A percentile compares a stretch with the other conserved stretches of the same genome.
Conservation (phyloP, 2,329 filamentous ascomycete genomes). For the Neofusicoccum kwambonambiense region DNA sequence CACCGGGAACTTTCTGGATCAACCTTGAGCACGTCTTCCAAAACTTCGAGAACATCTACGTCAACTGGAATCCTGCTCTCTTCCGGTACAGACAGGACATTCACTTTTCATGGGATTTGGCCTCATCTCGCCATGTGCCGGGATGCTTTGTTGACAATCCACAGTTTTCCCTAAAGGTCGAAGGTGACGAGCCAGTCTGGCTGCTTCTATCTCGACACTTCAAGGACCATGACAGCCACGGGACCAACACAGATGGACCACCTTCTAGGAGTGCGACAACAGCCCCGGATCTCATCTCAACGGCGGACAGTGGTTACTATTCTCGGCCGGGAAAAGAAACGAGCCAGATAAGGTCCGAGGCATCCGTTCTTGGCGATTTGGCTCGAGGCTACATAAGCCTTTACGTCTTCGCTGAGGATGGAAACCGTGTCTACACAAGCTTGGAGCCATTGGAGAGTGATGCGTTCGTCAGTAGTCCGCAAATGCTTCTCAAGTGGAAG, state of each 20-base stretch:
- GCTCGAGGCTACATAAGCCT: conserved; percentile 79
- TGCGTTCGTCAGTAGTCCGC: conserved; percentile 91
- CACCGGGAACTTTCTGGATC: conserved; percentile 90
- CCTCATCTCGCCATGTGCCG: conserved; percentile 56
- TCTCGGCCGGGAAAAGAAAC: background rate
- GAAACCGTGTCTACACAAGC: conserved; percentile 70
- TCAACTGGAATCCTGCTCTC: conserved; percentile 92
- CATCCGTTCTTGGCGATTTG: conserved; percentile 29
- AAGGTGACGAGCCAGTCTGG: conserved; percentile 68
- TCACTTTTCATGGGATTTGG: conserved; percentile 82
- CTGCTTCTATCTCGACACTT: conserved; percentile 85
- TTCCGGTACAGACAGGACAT: conserved; percentile 82
- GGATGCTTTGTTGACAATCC: conserved; percentile 71
- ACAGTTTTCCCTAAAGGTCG: conserved; percentile 57
- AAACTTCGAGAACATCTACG: conserved; percentile 91
- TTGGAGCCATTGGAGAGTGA: conserved; percentile 65
- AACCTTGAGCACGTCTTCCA: conserved; percentile 82
- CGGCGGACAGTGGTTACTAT: conserved; percentile 25
- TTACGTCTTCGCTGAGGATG: conserved; percentile 71
- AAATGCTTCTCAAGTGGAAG: conserved; percentile 78
- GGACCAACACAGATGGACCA: background rate
- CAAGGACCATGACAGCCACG: conserved; percentile 51
- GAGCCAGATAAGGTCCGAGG: conserved; percentile 19
- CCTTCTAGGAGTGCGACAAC: background rate
- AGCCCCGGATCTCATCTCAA: background rate